A percentile compares a stretch with the other conserved stretches of the same genome.
phyloP scores from a whole-genome alignment of 768 basidiomycete species.

The Agaricus subrufescens region DNA sequence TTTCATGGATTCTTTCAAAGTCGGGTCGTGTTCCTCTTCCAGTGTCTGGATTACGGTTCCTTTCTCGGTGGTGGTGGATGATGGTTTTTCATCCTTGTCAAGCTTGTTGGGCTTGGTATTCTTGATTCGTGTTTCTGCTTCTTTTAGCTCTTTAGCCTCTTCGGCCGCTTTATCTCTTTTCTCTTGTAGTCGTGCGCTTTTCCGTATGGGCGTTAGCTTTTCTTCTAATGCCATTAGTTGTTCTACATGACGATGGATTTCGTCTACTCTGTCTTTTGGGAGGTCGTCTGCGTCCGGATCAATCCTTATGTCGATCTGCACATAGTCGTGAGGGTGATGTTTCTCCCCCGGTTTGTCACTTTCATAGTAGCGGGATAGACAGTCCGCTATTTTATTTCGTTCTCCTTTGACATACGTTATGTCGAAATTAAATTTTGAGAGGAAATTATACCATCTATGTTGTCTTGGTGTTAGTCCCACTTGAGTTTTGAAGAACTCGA shows the following conservation, averaged over 20 bases:
- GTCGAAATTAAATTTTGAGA: constrained; percentile 21
- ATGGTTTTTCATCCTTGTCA: constrained; percentile 5
- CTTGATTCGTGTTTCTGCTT: constrained; percentile 13
- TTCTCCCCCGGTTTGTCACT: constrained; percentile 14
- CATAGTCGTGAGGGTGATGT: constrained; percentile 16
- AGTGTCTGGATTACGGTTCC: too few species aligned
- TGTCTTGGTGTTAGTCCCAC: constrained; percentile 14
- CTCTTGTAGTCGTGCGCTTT: constrained; percentile 7
- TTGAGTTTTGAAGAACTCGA: constrained; percentile 25
- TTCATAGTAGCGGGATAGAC: constrained; percentile 25
- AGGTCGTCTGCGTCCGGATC: constrained; percentile 18
- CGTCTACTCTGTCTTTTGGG: constrained; percentile 8
- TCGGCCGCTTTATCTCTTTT: constrained; percentile 6
- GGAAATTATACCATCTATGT: constrained; percentile 24
- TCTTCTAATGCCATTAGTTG: constrained; percentile 10
- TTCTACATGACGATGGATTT: constrained; percentile 9
- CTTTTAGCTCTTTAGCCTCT: constrained; percentile 8
- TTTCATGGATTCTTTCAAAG: too few species aligned
- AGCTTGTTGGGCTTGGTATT: too few species aligned
- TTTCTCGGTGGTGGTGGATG: constrained; percentile 1
- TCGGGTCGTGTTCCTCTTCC: too few species aligned
- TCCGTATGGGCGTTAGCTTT: not conserved
- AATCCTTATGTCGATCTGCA: constrained; percentile 14
- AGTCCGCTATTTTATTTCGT: constrained; percentile 24
- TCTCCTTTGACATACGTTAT: constrained; percentile 21